Conservation (phyloP, 192 early-diverging fungal genomes). For the Coemansia sp. region DNA sequence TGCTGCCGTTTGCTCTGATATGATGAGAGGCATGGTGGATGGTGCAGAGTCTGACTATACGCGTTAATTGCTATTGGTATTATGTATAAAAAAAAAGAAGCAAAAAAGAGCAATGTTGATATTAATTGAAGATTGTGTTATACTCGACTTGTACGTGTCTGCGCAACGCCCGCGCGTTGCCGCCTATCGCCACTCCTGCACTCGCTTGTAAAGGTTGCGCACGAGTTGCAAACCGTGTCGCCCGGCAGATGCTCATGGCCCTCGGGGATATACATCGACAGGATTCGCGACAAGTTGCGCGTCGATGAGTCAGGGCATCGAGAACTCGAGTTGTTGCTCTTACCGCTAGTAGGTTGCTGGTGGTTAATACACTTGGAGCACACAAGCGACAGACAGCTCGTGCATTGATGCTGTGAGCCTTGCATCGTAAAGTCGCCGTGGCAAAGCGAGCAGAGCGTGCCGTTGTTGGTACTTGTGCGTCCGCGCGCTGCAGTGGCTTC, state of each 20-base stretch:
- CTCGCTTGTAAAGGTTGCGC: conserved; percentile 18
- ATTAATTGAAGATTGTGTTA: not conserved
- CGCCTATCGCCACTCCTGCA: not conserved
- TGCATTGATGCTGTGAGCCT: conserved; percentile 43
- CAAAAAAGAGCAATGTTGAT: not conserved
- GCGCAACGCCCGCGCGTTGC: not conserved
- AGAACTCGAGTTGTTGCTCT: not conserved
- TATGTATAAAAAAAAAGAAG: not conserved
- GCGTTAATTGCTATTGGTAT: not conserved
- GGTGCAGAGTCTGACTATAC: conserved; percentile 12
- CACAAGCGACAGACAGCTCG: conserved; percentile 40
- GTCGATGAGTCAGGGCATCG: not conserved
- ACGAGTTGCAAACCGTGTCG: conserved; percentile 33
- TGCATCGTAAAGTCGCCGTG: conserved; percentile 37
- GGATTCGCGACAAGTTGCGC: conserved; percentile 19
- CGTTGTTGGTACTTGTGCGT: conserved; percentile 6
- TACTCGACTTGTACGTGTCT: not conserved
- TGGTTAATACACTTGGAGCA: conserved; percentile 36
- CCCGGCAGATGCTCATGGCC: conserved; percentile 24
- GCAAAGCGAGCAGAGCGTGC: conserved; percentile 48
- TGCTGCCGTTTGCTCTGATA: conserved; percentile 19
- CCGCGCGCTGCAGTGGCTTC: conserved; percentile 27
- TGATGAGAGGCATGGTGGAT: conserved; percentile 11
- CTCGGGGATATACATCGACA: conserved; percentile 45
- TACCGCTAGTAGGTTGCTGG: not conserved